Base-by-base conservation (phyloP, 2,329 filamentous ascomycete species). In the Monilinia fructicola region DNA sequence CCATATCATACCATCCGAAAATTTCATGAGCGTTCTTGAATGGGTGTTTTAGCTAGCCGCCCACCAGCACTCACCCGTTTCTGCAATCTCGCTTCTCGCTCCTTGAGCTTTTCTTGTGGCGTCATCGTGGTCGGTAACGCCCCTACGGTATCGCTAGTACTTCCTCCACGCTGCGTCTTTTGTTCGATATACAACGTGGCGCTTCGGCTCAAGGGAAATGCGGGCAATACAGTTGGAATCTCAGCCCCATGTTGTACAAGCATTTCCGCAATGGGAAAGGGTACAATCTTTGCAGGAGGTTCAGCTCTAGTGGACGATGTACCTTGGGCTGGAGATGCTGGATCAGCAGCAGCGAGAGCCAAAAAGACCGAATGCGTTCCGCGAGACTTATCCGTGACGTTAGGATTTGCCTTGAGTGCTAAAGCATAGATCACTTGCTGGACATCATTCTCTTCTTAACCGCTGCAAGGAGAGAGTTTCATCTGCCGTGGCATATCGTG, bases 391-490 rank as follows among this genome's bases (percentile, higher is more conserved):
- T 99, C 95, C 6, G 87, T 82, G 3, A 89, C 85, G 74, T 99
- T 99, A 18, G 93, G 91, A 74, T 93, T 97, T 18, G 92, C 95
- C 69, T 86, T 86, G 42, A 97, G 83, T 1, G 95, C 92, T 56
- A 99, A 83, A 4, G 91, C 94, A 74, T 97, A 96, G 35, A 99
- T 85, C 31, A 97, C 93, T 70, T 93, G 91, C 75, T 95, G 91
- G 65, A 99, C 92, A 76, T 99, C 93, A 77, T 97, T 97, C 79
- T 89, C 79, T 89, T 92, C 83, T 98, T 99, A 77, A 98, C 93
- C 12, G 91, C 93, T 6, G 93, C 93, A 50, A 99, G 81, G 7
- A 99, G 7, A 99, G 84, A 0, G 91, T 93, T 74, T 99, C 95
- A 69, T 98, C 93, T 0, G 94, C 82, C 0, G 89, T 92, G 2